Conservation (phyloP, 2,329 filamentous ascomycete genomes). For the Tolypocladium inflatum region DNA sequence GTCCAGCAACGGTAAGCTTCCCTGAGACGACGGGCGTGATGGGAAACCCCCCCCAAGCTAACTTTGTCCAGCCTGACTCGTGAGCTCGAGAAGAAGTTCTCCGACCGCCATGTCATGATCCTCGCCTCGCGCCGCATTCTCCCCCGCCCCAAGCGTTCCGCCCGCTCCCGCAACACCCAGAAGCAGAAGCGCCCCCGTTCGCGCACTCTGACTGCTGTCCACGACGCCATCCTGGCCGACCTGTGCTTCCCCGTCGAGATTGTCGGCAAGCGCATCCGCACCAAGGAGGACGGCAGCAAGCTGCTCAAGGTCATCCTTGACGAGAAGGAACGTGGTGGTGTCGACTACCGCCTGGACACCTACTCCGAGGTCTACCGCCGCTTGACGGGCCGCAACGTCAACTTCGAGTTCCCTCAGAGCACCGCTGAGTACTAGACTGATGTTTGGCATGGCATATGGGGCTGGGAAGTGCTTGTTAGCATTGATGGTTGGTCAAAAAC, state of each 20-base stretch:
- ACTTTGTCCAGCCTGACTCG: constrained; percentile 77
- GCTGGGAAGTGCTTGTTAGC: constrained; percentile 23
- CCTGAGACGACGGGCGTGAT: neutral
- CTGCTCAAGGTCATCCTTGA: constrained; percentile 97
- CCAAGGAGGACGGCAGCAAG: constrained; percentile 98
- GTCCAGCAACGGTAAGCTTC: constrained; percentile 93
- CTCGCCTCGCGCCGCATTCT: constrained; percentile 98
- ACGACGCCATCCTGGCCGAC: constrained; percentile 96
- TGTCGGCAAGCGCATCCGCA: constrained; percentile 96
- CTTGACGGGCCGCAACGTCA: constrained; percentile 90
- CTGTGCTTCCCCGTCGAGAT: constrained; percentile 99
- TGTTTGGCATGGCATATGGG: constrained; percentile 4
- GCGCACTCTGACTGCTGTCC: constrained; percentile 94
- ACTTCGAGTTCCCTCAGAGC: constrained; percentile 96
- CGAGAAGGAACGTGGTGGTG: constrained; percentile 99
- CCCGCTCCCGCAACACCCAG: constrained; percentile 89
- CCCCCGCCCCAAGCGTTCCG: constrained; percentile 96
- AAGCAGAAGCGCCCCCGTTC: constrained; percentile 98
- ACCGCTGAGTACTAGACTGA: constrained; percentile 68
- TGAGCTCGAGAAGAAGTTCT: constrained; percentile 99
- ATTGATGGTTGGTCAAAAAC: constrained; percentile 29
- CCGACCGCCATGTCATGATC: constrained; percentile 98
- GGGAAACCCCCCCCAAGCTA: constrained; percentile 7
- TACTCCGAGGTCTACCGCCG: constrained; percentile 99
- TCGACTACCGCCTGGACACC: constrained; percentile 99